These are phyloP conservation scores for Canariomyces notabilis DNA, from an alignment of 2,329 filamentous ascomycete genomes.

Conservation along the genomic window DNA sequence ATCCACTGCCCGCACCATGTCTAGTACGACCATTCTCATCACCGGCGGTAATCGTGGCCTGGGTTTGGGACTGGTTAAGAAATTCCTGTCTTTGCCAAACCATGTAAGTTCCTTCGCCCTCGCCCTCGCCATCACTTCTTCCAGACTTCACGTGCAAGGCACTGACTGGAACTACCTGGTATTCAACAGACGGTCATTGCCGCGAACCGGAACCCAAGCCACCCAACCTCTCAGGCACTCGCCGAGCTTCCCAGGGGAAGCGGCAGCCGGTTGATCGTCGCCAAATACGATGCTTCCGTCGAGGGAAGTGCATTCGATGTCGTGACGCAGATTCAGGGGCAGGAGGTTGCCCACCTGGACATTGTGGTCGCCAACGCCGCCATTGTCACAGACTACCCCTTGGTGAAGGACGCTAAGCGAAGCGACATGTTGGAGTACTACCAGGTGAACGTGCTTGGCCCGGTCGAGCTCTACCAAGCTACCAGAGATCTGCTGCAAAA, in stretches of 20 bases:
- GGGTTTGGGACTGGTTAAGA: conserved; percentile 32
- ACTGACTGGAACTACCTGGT: neutral
- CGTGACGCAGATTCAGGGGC: conserved; percentile 28
- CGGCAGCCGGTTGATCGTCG: conserved; percentile 35
- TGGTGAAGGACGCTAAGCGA: conserved; percentile 31
- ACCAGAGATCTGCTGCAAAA: conserved; percentile 35
- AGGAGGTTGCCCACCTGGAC: conserved; percentile 41
- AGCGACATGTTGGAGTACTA: conserved; percentile 36
- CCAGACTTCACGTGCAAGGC: too few relatives aligned
- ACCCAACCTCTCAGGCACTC: conserved; percentile 29
- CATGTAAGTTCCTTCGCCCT: conserved; percentile 36
- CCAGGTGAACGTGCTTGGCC: conserved; percentile 39
- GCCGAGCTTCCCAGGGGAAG: conserved; percentile 31
- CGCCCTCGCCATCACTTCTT: neutral
- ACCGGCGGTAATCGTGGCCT: conserved; percentile 38
- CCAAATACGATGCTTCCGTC: conserved; percentile 38
- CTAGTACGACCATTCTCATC: conserved; percentile 27
- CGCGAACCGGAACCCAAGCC: conserved; percentile 32
- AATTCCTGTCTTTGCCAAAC: conserved; percentile 47
- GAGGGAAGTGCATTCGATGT: conserved; percentile 29
- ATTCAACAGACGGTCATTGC: conserved; percentile 33
- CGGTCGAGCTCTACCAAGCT: conserved; percentile 42
- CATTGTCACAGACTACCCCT: conserved; percentile 31
- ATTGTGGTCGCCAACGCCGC: conserved; percentile 50
- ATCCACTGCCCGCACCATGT: neutral